Evolutionary conservation across 2,329 filamentous ascomycete genomes (phyloP), one percentile per base, ranked within the genome.

Genomic region (Mollisia scopiformis): DNA sequence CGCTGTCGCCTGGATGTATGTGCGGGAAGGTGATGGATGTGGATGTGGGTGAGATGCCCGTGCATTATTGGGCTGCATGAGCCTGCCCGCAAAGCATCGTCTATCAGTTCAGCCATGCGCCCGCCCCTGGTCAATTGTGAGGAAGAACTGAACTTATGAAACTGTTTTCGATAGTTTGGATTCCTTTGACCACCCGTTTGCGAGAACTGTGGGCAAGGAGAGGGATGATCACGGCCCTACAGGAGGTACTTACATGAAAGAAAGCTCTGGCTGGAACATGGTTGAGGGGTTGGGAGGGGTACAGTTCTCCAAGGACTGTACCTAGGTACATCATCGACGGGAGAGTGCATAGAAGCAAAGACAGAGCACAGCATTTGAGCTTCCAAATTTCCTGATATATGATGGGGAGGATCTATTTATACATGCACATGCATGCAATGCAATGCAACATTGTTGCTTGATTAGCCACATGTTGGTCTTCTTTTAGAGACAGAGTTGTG

Each of bases 1-100:
- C 39, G 63, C 47, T 47, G 61, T n/a, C n/a, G n/a, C 55, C 61
- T 62, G 53, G 41, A 57, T n/a, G n/a, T n/a, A n/a, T n/a, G n/a
- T n/a, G n/a, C n/a, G n/a, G n/a, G n/a, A n/a, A n/a, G n/a, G n/a
- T n/a, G n/a, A n/a, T n/a, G n/a, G 16, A n/a, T 10, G n/a, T 19
- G 46, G n/a, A 25, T 10, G n/a, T n/a, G 41, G 14, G 41, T 46
- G 41, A 25, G 41, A 46, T 10, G n/a, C 11, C 41, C 41, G 41
- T 7, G n/a, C 43, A 25, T 49, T n/a, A 7, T n/a, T 57, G 57
- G 51, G 35, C 30, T 58, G 55, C 53, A 53, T 58, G 25, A 27
- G 30, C 16, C 3, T 31, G 57, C 52, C 54, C 50, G 54, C 27
- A n/a, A n/a, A n/a, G n/a, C n/a, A n/a, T n/a, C n/a, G 43, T 23